phyloP scores from a whole-genome alignment of 2,329 filamentous ascomycete species.

The Aspergillus sp. region DNA sequence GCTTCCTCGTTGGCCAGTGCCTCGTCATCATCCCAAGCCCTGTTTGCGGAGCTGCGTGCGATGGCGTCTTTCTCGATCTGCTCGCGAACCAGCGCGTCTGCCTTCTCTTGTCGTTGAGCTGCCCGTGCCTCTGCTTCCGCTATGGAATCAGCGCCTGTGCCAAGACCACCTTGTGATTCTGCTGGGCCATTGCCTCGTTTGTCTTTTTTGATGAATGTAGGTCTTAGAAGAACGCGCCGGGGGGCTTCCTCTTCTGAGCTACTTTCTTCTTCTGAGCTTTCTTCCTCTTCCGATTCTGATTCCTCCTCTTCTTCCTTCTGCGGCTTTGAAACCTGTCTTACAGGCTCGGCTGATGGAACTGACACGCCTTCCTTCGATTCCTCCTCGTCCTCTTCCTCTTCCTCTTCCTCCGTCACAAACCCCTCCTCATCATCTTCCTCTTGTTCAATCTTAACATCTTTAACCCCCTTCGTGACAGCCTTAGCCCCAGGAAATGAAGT shows the following conservation, averaged over 20 bases:
- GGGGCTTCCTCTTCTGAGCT: conserved; percentile 60
- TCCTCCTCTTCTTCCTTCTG: conserved; percentile 49
- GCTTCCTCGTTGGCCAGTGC: conserved; percentile 66
- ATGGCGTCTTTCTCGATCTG: conserved; percentile 81
- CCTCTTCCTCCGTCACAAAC: conserved; percentile 60
- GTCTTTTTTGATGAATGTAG: conserved; percentile 66
- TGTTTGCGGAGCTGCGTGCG: conserved; percentile 72
- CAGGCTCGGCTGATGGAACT: conserved; percentile 14
- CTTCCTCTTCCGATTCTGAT: conserved; percentile 43
- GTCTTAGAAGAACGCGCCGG: conserved; percentile 59
- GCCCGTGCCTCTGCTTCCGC: conserved; percentile 43
- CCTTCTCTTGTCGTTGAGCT: conserved; percentile 65
- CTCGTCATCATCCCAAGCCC: conserved; percentile 76
- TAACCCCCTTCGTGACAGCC: conserved; percentile 31
- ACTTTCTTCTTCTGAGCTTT: conserved; percentile 53
- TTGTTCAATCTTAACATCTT: conserved; percentile 37
- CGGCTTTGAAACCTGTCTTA: conserved; percentile 13
- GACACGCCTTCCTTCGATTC: conserved; percentile 33
- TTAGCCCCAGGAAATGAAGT: conserved; percentile 37
- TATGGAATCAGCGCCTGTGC: conserved; percentile 30
- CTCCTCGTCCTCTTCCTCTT: conserved; percentile 45
- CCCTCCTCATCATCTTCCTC: conserved; percentile 54
- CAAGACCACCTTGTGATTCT: conserved; percentile 22
- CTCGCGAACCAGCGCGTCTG: conserved; percentile 80
- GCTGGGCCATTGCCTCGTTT: conserved; percentile 50